Percentiles rank a stretch among this genome's conserved stretches.
Conservation (phyloP, 192 early-diverging fungal species). For the Backusella mclennaniae region DNA sequence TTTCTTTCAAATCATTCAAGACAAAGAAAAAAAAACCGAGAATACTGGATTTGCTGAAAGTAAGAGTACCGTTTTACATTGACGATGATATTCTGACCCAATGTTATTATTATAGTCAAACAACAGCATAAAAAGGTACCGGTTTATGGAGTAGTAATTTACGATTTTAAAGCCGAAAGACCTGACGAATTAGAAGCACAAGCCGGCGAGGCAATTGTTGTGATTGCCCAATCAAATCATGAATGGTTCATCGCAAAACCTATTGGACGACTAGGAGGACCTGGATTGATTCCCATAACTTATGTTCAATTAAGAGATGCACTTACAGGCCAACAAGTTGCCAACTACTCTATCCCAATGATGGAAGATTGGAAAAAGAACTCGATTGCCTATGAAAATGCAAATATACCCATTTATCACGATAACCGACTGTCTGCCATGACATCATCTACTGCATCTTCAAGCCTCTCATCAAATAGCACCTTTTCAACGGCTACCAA, state of each 20-base stretch:
- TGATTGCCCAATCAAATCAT: conserved; percentile 70
- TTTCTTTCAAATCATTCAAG: conserved; percentile 65
- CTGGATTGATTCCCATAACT: conserved; percentile 67
- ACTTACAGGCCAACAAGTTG: conserved; percentile 37
- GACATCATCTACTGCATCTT: background rate
- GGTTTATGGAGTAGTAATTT: conserved; percentile 62
- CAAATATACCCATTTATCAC: conserved; percentile 10
- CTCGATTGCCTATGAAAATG: conserved; percentile 43
- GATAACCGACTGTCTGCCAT: background rate
- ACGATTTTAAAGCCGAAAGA: conserved; percentile 67
- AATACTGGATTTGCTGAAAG: conserved; percentile 22
- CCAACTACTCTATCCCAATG: conserved; percentile 30
- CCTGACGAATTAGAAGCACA: conserved; percentile 61
- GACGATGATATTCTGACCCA: background rate
- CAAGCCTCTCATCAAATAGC: background rate
- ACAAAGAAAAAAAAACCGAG: conserved; percentile 31
- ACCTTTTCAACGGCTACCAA: background rate
- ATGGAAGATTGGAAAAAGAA: conserved; percentile 53
- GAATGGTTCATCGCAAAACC: conserved; percentile 77
- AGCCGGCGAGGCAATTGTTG: conserved; percentile 60
- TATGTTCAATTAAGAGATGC: conserved; percentile 70
- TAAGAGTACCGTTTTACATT: background rate
- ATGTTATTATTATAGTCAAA: background rate
- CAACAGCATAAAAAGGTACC: background rate
- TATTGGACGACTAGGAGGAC: conserved; percentile 50